These are phyloP conservation scores for Neofusicoccum parvum DNA, from an alignment of 2,329 filamentous ascomycete species.

Conservation along the genomic window DNA sequence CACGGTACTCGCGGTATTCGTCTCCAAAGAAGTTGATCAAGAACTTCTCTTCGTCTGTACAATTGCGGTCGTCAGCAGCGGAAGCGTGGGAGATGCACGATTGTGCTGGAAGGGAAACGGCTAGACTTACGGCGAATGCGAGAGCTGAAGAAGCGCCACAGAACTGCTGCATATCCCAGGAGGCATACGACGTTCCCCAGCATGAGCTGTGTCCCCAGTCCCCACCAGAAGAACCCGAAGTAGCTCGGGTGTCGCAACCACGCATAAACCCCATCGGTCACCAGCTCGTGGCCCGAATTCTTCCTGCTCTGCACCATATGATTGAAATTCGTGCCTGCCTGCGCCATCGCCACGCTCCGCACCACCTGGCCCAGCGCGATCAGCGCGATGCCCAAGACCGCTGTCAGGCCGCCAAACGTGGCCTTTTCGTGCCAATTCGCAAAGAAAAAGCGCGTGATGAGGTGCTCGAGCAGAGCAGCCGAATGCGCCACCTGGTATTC, in stretches of 20 bases:
- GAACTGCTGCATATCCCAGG: constrained; percentile 68
- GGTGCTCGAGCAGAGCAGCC: constrained; percentile 72
- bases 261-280: constrained; percentile 79
- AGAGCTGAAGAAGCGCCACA: constrained; percentile 82
- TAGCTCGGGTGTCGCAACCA: constrained; percentile 84
- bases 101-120: neutral
- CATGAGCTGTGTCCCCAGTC: constrained; percentile 87
- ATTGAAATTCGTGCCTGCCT: constrained; percentile 90
- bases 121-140: constrained; percentile 65
- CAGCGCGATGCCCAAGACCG: constrained; percentile 62
- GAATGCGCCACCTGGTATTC: constrained; percentile 83
- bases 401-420: constrained; percentile 37
- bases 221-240: constrained; percentile 99
- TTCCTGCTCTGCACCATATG: constrained; percentile 72
- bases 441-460: constrained; percentile 61
- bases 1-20: constrained; percentile 75
- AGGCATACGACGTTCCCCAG: constrained; percentile 84
- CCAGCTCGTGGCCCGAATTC: constrained; percentile 74
- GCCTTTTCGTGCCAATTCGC: constrained; percentile 51
- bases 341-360: constrained; percentile 81
- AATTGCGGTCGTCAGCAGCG: neutral
- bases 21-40: constrained; percentile 76
- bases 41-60: constrained; percentile 72
- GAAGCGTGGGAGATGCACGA: no score
- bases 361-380: constrained; percentile 72